phyloP scores from a whole-genome alignment of 352 stramenopile species.

The Phytophthora agathidicida region DNA sequence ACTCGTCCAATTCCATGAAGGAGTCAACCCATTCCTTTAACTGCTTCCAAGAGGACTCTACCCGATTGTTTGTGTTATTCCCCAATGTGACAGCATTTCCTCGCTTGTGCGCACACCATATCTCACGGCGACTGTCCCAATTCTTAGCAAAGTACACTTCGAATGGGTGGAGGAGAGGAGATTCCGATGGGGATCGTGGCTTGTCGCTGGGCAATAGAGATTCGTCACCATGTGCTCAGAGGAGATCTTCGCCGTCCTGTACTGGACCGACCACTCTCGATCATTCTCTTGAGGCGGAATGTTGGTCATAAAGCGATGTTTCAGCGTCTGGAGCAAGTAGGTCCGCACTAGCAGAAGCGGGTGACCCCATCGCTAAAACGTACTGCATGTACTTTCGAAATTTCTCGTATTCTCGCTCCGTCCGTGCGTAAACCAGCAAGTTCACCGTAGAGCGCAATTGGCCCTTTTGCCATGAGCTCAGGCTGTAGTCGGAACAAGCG shows the following conservation, averaged over 20 bases:
- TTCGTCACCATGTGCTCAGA: too few relatives aligned
- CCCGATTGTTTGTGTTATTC: constrained; percentile 31
- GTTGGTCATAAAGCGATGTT: too few relatives aligned
- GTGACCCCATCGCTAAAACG: too few relatives aligned
- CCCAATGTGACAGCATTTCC: constrained; percentile 11
- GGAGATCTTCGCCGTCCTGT: too few relatives aligned
- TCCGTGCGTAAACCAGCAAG: constrained; percentile 4
- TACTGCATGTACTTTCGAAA: not conserved
- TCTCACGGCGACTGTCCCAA: constrained; percentile 7
- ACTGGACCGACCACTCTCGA: too few relatives aligned
- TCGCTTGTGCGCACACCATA: constrained; percentile 22
- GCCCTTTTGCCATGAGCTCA: constrained; percentile 2
- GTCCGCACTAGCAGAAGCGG: too few relatives aligned
- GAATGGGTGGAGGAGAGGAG: too few relatives aligned
- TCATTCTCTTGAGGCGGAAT: too few relatives aligned
- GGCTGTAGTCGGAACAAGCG: constrained; percentile 7
- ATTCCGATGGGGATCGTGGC: too few relatives aligned
- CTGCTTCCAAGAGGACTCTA: constrained; percentile 29
- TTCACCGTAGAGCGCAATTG: not conserved
- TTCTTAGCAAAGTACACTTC: constrained; percentile 34
- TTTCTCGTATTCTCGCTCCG: not conserved
- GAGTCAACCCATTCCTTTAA: constrained; percentile 15
- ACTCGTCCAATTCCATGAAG: constrained; percentile 23
- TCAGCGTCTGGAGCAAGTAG: too few relatives aligned
- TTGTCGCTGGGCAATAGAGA: too few relatives aligned